Base-by-base conservation (phyloP, 768 basidiomycete genomes). In the Phaeotremella skinneri region DNA sequence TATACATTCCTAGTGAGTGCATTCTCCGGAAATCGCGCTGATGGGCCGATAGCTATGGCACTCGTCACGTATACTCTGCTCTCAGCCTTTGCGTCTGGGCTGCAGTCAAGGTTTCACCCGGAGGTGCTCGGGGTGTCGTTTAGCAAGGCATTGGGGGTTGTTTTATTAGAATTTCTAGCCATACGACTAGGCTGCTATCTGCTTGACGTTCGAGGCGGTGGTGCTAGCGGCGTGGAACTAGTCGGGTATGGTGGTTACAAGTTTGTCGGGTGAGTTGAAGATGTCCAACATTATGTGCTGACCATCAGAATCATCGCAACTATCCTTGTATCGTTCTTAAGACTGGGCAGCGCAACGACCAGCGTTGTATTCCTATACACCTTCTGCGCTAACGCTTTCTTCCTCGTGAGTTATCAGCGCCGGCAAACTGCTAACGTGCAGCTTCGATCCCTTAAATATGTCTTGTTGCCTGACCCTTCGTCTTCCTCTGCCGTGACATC, bases 221-320 rank as follows among this genome's bases (percentile, higher is more conserved):
- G 84, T 0, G 85, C 85, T 0, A 83, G 80, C 41, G 82, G 81
- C 1, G 82, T 83, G 25, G 82, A 84, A 71, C 78, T 98, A 49
- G 79, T 96, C 29, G 89, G 93, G 0, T 98, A 97, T 73, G 89
- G 87, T 3, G 94, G 96, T 0, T 98, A 98, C 79, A 98, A 99
- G 73, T 98, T 99, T 68, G 90, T 97, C 27, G 94, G 91, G 91
- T 91, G 63, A 27, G 85, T 79, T 16, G 26, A 57, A 17, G 21
- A 13, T 27, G 34, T 37, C 37, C 43, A 27, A 32, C 9, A 37
- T 55, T 16, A 21, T 41, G 34, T 13, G 41, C 61, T 59, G 55
- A 59, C 49, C 47, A 9, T 9, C 61, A 93, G 92, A 1, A 90
- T 97, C 39, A 93, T 96, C 65, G 78, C 87, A 13, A 86, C 88